Evolutionary conservation across 208 protist genomes (phyloP).

Genomic region (Leishmania tropica): DNA sequence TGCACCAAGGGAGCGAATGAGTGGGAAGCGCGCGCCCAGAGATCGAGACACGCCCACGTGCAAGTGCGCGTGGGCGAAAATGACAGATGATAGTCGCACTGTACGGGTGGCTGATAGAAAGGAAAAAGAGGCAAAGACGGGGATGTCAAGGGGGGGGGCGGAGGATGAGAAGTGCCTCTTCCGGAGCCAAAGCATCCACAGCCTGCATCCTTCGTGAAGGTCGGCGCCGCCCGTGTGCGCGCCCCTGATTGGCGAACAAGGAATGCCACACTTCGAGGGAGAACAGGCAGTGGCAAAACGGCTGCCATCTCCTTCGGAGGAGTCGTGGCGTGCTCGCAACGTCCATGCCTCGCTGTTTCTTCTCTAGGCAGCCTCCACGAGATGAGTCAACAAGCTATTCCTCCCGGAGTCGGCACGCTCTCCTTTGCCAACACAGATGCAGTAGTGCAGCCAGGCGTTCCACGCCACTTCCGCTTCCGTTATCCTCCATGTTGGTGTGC

Average conservation of each 20-base stretch:
- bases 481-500: not conserved
- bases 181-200: not conserved
- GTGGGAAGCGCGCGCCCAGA: not conserved
- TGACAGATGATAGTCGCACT: not conserved
- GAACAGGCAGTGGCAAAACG: not conserved
- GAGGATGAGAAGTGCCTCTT: not conserved
- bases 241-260: not conserved
- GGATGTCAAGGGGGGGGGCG: not conserved
- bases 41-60: not conserved
- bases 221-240: not conserved
- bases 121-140: not conserved
- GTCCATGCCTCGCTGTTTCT: not conserved
- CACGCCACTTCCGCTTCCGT: not conserved
- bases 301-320: not conserved
- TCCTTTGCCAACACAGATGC: not conserved
- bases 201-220: not conserved
- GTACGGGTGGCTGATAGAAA: not conserved
- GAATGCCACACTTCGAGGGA: not conserved
- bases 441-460: not conserved
- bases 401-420: not conserved
- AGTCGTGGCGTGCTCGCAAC: not conserved
- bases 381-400: not conserved
- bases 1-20: not conserved
- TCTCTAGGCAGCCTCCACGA: not conserved
- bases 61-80: not conserved